phyloP scores from a whole-genome alignment of 2,329 filamentous ascomycete species.

The Cladophialophora yegresii region DNA sequence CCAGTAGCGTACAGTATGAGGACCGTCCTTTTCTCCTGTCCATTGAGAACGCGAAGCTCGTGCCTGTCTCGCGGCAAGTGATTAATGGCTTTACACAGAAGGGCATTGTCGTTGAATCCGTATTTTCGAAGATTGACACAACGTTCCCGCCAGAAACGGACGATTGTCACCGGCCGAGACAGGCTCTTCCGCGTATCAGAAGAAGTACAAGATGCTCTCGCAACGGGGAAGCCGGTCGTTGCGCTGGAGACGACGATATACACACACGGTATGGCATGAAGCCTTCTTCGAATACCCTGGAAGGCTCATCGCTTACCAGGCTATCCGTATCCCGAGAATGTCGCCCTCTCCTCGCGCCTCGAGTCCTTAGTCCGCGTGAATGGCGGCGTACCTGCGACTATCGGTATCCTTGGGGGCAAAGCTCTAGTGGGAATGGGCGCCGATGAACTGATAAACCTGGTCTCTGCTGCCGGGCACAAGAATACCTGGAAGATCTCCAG shows the following conservation, averaged over 20 bases:
- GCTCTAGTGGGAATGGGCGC: slow-evolving; percentile 75
- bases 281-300: slow-evolving; percentile 4
- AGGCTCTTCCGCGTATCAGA: slow-evolving; percentile 70
- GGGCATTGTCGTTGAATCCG: background rate
- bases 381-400: slow-evolving; percentile 85
- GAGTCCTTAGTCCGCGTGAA: slow-evolving; percentile 78
- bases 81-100: slow-evolving; percentile 9
- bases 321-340: slow-evolving; percentile 70
- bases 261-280: slow-evolving; percentile 69
- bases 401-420: slow-evolving; percentile 81
- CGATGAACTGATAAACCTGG: slow-evolving; percentile 71
- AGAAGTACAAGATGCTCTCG: slow-evolving; percentile 77
- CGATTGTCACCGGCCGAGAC: slow-evolving; percentile 22
- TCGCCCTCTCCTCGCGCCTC: slow-evolving; percentile 74
- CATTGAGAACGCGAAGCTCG: background rate
- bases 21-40: background rate
- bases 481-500: slow-evolving; percentile 80
- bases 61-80: background rate
- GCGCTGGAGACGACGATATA: slow-evolving; percentile 96
- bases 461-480: slow-evolving; percentile 64
- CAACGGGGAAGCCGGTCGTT: slow-evolving; percentile 76
- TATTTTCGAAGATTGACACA: background rate
- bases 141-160: slow-evolving; percentile 3
- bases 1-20: background rate
- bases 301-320: slow-evolving; percentile 46